phyloP scores from a whole-genome alignment of 1,139 yeast species.

The Arxiozyma bovina region DNA sequence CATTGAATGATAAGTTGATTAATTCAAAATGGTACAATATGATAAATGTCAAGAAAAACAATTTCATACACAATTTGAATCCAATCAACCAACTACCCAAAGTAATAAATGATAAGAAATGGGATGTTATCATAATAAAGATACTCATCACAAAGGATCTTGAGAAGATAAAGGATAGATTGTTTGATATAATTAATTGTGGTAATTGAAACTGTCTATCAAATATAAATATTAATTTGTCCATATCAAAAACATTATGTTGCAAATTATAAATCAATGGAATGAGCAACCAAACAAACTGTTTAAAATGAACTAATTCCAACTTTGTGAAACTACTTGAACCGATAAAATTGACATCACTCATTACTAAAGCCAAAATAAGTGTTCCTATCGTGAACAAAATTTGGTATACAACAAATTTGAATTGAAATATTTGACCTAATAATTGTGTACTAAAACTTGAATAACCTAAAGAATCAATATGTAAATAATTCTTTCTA shows the following conservation, averaged over 20 bases:
- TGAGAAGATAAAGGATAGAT: slow-evolving; percentile 13
- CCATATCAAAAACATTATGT: slow-evolving; percentile 52
- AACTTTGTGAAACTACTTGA: background rate
- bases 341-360: slow-evolving; percentile 29
- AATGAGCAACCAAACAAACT: slow-evolving; percentile 28
- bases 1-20: slow-evolving; percentile 53
- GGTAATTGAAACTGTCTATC: slow-evolving; percentile 35
- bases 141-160: slow-evolving; percentile 17
- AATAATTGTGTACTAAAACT: slow-evolving; percentile 42
- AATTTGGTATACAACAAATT: slow-evolving; percentile 33
- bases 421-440: slow-evolving; percentile 39
- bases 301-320: slow-evolving; percentile 13
- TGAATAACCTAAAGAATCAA: slow-evolving; percentile 43
- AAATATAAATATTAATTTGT: slow-evolving; percentile 44
- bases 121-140: slow-evolving; percentile 11
- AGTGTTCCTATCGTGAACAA: slow-evolving; percentile 34
- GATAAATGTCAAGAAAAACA: slow-evolving; percentile 12
- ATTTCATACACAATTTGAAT: slow-evolving; percentile 10
- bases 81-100: slow-evolving; percentile 12
- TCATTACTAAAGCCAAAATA: slow-evolving; percentile 34
- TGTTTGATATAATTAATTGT: slow-evolving; percentile 26
- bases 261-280: slow-evolving; percentile 45
- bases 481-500: slow-evolving; percentile 44
- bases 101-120: slow-evolving; percentile 11
- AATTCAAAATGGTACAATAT: slow-evolving; percentile 38